phyloP scores from a whole-genome alignment of 768 basidiomycete genomes.

The Hirschioporus abietinus region DNA sequence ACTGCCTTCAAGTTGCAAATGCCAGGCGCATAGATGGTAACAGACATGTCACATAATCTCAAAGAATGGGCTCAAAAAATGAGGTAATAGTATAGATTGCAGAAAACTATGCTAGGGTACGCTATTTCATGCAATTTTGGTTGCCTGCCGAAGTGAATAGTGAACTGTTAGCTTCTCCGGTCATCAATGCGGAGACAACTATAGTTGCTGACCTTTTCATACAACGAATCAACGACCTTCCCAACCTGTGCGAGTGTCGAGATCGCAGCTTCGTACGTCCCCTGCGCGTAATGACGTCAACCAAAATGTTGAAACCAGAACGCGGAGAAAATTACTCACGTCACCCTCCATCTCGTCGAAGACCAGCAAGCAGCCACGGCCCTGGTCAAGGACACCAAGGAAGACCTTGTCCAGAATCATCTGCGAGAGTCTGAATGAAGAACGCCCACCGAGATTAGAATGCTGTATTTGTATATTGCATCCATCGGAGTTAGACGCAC shows the following conservation, averaged over 20 bases:
- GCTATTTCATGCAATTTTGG: conserved; percentile 3
- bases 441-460: background rate
- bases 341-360: conserved; percentile 84
- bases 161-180: background rate
- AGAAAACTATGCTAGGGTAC: background rate
- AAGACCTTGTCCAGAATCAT: conserved; percentile 98
- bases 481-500: conserved; percentile 40
- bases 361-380: conserved; percentile 85
- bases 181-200: background rate
- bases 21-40: too few species aligned
- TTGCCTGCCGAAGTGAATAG: background rate
- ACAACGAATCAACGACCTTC: conserved; percentile 91
- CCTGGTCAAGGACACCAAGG: conserved; percentile 95
- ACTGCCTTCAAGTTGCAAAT: too few species aligned
- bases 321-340: conserved; percentile 40
- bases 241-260: conserved; percentile 85
- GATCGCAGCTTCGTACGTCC: conserved; percentile 84
- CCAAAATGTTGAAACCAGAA: background rate
- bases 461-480: too few species aligned
- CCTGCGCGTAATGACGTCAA: conserved; percentile 37
- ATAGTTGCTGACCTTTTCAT: conserved; percentile 58
- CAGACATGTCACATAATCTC: too few species aligned
- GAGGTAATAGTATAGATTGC: background rate
- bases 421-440: conserved; percentile 68
- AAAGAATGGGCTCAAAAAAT: background rate